Base-by-base conservation (phyloP, 345 rosid species). In the Salix koriyanagi region DNA sequence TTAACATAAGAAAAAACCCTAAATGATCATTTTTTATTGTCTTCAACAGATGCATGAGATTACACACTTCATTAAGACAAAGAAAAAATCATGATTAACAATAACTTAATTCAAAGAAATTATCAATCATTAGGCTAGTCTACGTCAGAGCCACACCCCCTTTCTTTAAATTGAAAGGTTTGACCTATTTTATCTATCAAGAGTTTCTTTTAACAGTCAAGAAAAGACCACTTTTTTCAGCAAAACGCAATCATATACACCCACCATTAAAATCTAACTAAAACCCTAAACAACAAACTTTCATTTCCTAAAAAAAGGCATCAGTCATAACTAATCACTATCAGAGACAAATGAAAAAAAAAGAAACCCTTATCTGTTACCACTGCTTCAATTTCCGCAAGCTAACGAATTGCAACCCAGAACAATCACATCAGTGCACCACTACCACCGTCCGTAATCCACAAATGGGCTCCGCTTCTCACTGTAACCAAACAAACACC, bases 351-450 rank as follows among this genome's bases (percentile, higher is more conserved):
- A 30, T 66, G 41, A 66, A 26, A 25, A 54, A 26, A 30, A 30
- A 34, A 48, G 28, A 70, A 32, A 1, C 19, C 11, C n/a, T 56
- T 1, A n/a, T 19, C 28, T 16, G 58, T 69, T 85, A 91, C 92
- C 92, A 91, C 88, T 30, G 85, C 89, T 67, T 88, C 87, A 75
- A 86, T 86, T 50, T 89, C 91, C 54, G 83, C 91, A 72, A 87
- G 83, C 74, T 83, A 88, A 84, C 88, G 86, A 80, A 87, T 76
- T 54, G 79, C 90, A 86, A 81, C 67, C 85, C 88, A 87, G 81
- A 88, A 86, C 75, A 81, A 72, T 83, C 94, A 85, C 91, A 88
- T 91, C 86, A 92, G 87, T 76, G 80, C 80, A 74, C 77, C 81
- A 83, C 69, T 82, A 80, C 70, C 82, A 88, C 87, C 86, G 79